Evolutionary conservation across 2,329 filamentous ascomycete genomes (phyloP).

Genomic region (Colletotrichum liaoningense): DNA sequence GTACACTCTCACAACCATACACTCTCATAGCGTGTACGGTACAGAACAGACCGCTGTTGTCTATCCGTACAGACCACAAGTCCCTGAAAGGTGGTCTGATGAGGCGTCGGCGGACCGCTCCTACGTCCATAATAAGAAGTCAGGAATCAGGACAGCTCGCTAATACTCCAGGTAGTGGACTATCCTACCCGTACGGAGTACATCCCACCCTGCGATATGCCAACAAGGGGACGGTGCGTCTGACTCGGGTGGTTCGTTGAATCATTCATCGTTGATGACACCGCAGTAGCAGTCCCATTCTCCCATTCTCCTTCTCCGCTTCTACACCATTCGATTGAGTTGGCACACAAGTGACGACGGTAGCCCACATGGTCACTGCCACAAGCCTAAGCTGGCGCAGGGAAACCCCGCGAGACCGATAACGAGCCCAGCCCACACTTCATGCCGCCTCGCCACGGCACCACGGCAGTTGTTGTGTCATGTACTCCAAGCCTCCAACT

Average conservation of each 20-base stretch:
- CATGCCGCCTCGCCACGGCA: background rate
- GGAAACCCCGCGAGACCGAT: conserved; percentile 25
- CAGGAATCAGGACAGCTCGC: background rate
- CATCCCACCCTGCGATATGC: background rate
- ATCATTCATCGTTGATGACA: background rate
- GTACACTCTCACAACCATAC: background rate
- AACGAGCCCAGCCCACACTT: conserved; percentile 12
- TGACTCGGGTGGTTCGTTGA: conserved; percentile 12
- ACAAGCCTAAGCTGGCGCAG: background rate
- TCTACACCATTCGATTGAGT: conserved; percentile 3
- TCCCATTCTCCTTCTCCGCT: too few species aligned
- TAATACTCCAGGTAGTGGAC: too few species aligned
- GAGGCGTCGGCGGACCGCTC: background rate
- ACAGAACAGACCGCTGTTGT: background rate
- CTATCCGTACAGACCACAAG: background rate
- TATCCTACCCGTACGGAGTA: background rate
- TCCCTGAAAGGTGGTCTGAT: background rate
- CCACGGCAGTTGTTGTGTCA: background rate
- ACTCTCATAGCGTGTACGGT: background rate
- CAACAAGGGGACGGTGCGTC: background rate
- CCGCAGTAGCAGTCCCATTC: conserved; percentile 1
- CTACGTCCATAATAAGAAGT: background rate
- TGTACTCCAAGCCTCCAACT: background rate
- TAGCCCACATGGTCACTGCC: background rate
- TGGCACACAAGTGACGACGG: background rate